phyloP scores from a whole-genome alignment of 805 yeast species.

The Grigorovia jiainica region DNA sequence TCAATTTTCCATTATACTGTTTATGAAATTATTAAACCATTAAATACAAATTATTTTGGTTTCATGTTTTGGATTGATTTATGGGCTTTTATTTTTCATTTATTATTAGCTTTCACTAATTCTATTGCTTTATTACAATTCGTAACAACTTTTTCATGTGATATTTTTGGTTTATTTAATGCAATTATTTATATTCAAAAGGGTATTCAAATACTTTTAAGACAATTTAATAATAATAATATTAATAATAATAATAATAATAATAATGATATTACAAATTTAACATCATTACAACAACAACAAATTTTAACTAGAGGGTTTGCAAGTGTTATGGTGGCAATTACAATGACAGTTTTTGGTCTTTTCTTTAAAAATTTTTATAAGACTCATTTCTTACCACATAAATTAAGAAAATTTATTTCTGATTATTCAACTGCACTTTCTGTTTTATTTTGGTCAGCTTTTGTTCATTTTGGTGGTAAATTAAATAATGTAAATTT shows the following conservation, averaged over 20 bases:
- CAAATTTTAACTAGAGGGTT: conserved; percentile 44
- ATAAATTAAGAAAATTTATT: conserved; percentile 54
- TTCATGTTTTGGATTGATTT: conserved; percentile 94
- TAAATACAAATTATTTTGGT: conserved; percentile 55
- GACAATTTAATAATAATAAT: conserved; percentile 44
- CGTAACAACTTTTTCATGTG: conserved; percentile 79
- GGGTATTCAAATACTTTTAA: conserved; percentile 70
- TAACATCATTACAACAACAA: conserved; percentile 9
- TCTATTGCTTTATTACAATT: conserved; percentile 55
- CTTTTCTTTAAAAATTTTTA: conserved; percentile 44
- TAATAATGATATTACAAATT: neutral
- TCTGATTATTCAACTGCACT: conserved; percentile 82
- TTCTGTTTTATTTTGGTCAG: conserved; percentile 81
- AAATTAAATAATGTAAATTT: conserved; percentile 47
- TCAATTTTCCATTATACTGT: conserved; percentile 88
- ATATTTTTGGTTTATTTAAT: conserved; percentile 86
- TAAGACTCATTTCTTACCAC: conserved; percentile 51
- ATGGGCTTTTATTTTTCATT: conserved; percentile 82
- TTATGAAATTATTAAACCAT: conserved; percentile 26
- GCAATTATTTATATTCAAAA: conserved; percentile 82
- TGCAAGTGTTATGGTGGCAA: conserved; percentile 63
- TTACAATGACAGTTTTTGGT: conserved; percentile 73
- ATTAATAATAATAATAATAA: neutral
- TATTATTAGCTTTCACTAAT: conserved; percentile 60
- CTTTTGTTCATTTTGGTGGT: conserved; percentile 88